Evolutionary conservation across 2,329 filamentous ascomycete species (phyloP).

Genomic region (Trichoderma endophyticum): DNA sequence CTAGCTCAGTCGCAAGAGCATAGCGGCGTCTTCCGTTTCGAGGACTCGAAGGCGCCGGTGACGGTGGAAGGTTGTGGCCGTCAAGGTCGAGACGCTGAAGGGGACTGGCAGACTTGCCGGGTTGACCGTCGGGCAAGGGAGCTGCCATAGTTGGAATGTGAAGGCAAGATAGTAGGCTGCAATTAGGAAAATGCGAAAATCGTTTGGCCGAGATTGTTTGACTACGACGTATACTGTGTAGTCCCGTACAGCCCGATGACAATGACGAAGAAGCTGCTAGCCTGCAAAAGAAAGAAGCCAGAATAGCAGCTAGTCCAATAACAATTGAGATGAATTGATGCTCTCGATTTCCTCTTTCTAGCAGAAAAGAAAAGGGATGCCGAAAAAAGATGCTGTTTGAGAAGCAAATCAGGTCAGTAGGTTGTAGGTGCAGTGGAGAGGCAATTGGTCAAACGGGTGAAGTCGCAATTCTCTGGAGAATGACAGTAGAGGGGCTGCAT

Average conservation of each 20-base stretch:
- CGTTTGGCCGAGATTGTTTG: background rate
- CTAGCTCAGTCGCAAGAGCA: slow-evolving; percentile 90
- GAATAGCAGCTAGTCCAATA: background rate
- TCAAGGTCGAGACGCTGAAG: slow-evolving; percentile 69
- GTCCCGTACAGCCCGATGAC: background rate
- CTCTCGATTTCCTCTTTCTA: background rate
- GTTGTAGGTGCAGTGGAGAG: background rate
- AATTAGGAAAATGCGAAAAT: background rate
- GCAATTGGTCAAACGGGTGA: background rate
- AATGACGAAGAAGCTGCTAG: background rate
- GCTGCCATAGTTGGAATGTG: slow-evolving; percentile 27
- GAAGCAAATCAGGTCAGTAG: background rate
- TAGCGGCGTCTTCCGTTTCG: slow-evolving; percentile 78
- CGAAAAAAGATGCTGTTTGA: background rate
- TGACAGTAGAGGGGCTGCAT: slow-evolving; percentile 12
- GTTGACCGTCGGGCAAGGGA: slow-evolving; percentile 26
- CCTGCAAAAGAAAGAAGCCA: background rate
- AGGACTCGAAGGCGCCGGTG: slow-evolving; percentile 88
- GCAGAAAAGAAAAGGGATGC: background rate
- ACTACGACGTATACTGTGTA: background rate
- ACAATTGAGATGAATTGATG: background rate
- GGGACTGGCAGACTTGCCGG: slow-evolving; percentile 33
- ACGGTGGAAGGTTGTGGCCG: slow-evolving; percentile 82
- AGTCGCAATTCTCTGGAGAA: slow-evolving; percentile 11
- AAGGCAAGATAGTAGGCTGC: background rate